Evolutionary conservation across 164 flowering plant species (phyloP), one percentile per base, ranked within the genome.

Genomic region (Umbilicus rupestris): DNA sequence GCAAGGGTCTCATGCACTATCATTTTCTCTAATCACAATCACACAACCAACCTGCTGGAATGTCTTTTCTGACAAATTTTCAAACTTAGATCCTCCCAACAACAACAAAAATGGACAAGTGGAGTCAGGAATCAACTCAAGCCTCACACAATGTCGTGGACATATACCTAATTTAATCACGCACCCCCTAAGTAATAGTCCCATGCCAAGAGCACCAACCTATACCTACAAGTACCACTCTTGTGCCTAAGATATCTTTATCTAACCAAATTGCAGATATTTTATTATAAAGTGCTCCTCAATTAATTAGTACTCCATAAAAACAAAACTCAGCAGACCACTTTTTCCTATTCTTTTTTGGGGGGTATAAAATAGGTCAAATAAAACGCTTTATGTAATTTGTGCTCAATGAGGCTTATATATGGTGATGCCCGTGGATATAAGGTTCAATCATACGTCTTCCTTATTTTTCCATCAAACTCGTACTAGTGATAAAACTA

Each of bases 31-130:
- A 12, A 55, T 55, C 33, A 28, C 60, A 26, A 26, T 55, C 60
- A 12, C 60, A 26, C 60, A 55, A 55, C 33, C 15, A 55, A 55
- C 60, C 35, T 26, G 33, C 15, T 55, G 60, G 60, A 55, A 55
- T 55, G 60, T 55, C 60, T 55, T 55, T 26, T 55, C 60, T 55
- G 60, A 55, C 33, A 55, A 11, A n/a, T 14, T 55, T 55, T 55
- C 60, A 55, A 55, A 55, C 60, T 55, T 11, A 55, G 60, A 55
- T 55, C 33, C 60, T 55, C 60, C 11, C 33, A 55, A 55, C 60
- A 55, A 55, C 33, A 55, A 55, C 19, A 55, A 12, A 55, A 55
- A 55, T 20, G 26, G 10, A 55, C 30, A 41, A 41, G 12, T 9
- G 6, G 44, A 10, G 15, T 7, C 9, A 41, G 12, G 12, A 41